Evolutionary conservation across 2,329 filamentous ascomycete genomes (phyloP), one percentile per base, ranked within the genome.

Genomic region (Parastagonospora nodorum): DNA sequence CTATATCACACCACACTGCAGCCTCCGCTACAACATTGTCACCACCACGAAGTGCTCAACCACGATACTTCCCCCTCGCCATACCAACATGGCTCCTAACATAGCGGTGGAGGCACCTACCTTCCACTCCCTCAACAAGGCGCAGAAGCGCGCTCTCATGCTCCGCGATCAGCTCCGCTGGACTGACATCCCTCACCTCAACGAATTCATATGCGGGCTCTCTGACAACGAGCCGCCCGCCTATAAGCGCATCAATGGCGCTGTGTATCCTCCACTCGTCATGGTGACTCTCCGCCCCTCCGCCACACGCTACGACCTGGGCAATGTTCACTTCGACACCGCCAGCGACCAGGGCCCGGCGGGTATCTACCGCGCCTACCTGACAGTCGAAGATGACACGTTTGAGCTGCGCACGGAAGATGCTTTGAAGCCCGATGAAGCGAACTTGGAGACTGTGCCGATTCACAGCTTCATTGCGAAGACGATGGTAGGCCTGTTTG

Each of bases 101-200:
- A 55, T 62, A 50, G 49, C 55, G 7, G 45, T 51, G n/a, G 52
- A 55, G 9, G 50, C 57, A 5, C 60, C 56, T 5, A 60, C 55
- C 19, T 46, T 64, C 49, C 42, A 44, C 4, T 48, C 55, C 30
- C 57, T 72, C 36, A 71, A 64, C 24, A 53, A 57, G 43, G 36
- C 64, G 0, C 68, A 73, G 42, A 64, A 63, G 43, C 66, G 68
- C 14, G 62, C 60, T 7, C 59, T 67, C 8, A 56, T 60, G 8
- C 43, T 71, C 12, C 64, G 62, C 27, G 60, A 70, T 24, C 55
- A 69, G 33, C 63, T 73, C 40, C 60, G 64, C 35, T 68, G 55
- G 37, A 27, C 53, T 1, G 58, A 66, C 2, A 49, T 50, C 2
- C 51, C 56, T 4, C 66, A 72, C 42, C 54, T 73, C 1, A 52